Percentiles rank a stretch among this genome's conserved stretches.
phyloP scores from a whole-genome alignment of 257 asterid species.

The Jasminum sambac region DNA sequence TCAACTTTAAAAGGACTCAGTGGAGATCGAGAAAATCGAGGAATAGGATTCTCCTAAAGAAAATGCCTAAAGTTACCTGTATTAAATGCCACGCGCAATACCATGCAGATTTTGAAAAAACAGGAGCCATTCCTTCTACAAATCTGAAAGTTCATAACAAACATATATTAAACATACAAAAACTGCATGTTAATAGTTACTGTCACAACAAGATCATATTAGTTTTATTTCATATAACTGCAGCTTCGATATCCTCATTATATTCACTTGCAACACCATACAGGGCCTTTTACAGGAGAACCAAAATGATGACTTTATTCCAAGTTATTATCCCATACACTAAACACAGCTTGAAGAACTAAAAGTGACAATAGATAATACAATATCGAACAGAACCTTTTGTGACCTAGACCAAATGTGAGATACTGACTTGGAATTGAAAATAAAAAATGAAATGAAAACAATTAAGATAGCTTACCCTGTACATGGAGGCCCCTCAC shows the following conservation, averaged over 20 bases:
- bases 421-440: background rate
- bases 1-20: background rate
- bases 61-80: conserved; percentile 50
- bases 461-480: conserved; percentile 50
- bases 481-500: conserved; percentile 93
- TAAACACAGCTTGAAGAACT: background rate
- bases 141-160: conserved; percentile 51
- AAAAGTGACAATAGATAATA: background rate
- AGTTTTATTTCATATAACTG: background rate
- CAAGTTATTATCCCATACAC: background rate
- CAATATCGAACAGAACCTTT: background rate
- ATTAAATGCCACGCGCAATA: conserved; percentile 98
- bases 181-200: background rate
- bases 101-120: conserved; percentile 95
- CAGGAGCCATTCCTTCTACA: conserved; percentile 99
- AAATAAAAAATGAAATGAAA: background rate
- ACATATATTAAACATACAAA: background rate
- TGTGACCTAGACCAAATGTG: background rate
- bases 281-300: background rate
- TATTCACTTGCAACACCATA: conserved; percentile 38
- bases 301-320: background rate
- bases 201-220: background rate
- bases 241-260: background rate
- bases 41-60: conserved; percentile 6
- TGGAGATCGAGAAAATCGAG: background rate